Base-by-base conservation (phyloP, 148 eudicot genomes). In the Linanthus parryae region DNA sequence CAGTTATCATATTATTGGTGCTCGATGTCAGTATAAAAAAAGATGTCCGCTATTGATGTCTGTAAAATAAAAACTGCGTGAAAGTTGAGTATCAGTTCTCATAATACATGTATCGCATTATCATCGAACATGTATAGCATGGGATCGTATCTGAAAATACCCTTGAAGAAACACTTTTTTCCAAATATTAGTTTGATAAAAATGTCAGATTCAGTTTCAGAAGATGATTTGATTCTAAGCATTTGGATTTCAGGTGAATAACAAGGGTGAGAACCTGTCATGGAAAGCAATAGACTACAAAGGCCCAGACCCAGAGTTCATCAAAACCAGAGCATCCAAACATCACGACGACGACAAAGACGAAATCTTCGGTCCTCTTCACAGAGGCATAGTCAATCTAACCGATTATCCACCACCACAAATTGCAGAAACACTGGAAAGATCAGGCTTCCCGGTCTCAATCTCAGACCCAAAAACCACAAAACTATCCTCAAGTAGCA, bases 281-380 rank as follows among this genome's bases (percentile, higher is more conserved):
- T 85, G 89, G 95, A 63, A 79, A 62, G 95, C 84, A 49, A 76
- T 85, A 5, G 84, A 78, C 28, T 85, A 85, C 43, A 57, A 64
- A 35, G 81, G 95, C 22, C 83, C 86, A 1, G 95, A 85, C 44
- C 89, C 81, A 20, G 70, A 68, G 9, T 54, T 73, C 48, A 50
- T 22, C 13, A 16, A 47, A 7, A 40, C 30, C 26, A 12, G 15
- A 28, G 40, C 12, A 56, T 9, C 57, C n/a, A n/a, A n/a, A n/a
- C n/a, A n/a, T 16, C 22, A 58, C 4, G 46, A 49, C 4, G 52
- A 60, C 19, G 50, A 30, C 11, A 4, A 26, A 39, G 57, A 76
- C 16, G 53, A 64, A 1, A 49, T 53, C 8, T 61, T 55, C 19
- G 85, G 83, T 34, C 90, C 95, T 34, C 75, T 85, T 17, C 48